These are phyloP conservation scores for Nelumbo lutea DNA, from an alignment of 164 flowering plant genomes.

Conservation along the genomic window DNA sequence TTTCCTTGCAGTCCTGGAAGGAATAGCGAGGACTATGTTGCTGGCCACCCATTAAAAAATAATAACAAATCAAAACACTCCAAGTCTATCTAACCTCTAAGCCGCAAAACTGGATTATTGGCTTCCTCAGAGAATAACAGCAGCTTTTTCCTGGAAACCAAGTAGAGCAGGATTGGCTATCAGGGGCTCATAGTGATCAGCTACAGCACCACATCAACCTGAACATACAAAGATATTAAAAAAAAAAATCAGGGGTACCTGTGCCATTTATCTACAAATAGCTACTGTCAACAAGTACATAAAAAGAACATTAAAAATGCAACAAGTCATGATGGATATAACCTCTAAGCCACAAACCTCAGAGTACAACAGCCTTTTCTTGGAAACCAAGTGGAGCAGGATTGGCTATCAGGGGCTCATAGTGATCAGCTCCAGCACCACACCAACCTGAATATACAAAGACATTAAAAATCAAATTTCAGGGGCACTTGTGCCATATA, in stretches of 20 bases:
- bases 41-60: slow-evolving; percentile 5
- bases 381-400: slow-evolving; percentile 37
- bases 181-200: slow-evolving; percentile 83
- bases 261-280: background rate
- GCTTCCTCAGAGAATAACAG: slow-evolving; percentile 46
- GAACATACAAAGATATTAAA: slow-evolving; percentile 2
- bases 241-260: background rate
- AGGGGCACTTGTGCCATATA: background rate
- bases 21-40: slow-evolving; percentile 26
- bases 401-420: slow-evolving; percentile 77
- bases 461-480: background rate
- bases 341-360: background rate
- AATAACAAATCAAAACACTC: slow-evolving; percentile 3
- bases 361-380: slow-evolving; percentile 44
- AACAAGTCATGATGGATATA: background rate
- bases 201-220: slow-evolving; percentile 94
- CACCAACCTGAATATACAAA: slow-evolving; percentile 61
- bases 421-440: slow-evolving; percentile 86
- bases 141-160: slow-evolving; percentile 64
- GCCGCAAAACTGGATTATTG: slow-evolving; percentile 38
- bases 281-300: background rate
- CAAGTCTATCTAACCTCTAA: slow-evolving; percentile 29
- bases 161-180: slow-evolving; percentile 49
- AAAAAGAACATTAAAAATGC: background rate
- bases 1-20: slow-evolving; percentile 26